Evolutionary conservation across 768 basidiomycete species (phyloP), one percentile per base, ranked within the genome.

Genomic region (Suillus sp.): DNA sequence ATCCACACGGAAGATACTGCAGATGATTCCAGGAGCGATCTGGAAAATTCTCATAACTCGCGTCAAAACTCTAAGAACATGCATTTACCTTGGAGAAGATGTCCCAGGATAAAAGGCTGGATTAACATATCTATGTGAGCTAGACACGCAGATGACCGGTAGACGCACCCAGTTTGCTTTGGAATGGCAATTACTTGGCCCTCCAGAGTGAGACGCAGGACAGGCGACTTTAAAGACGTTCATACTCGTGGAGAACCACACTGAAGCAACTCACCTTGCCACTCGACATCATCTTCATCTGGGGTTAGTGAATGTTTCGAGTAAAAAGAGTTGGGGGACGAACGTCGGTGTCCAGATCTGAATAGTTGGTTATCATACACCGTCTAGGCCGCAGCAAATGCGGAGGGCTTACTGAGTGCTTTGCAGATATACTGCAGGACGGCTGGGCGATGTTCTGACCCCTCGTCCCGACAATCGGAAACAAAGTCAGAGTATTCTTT

Each of bases 401-500:
- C 10, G n/a, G 14, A 55, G 25, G 30, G 77, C 79, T 68, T 64
- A 80, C 81, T 70, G 55, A 87, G 73, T 16, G 85, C 86, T 63
- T 81, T 80, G 62, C 77, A 74, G 22, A 85, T 75, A 66, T 81
- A 82, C 6, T 35, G 68, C 77, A 83, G 78, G 37, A 85, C 64
- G 59, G 75, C 74, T 5, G 61, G 62, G 18, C 60, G 58, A 16
- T 67, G 71, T 40, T 76, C 70, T 5, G 69, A 64, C 7, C 70
- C 70, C 20, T 65, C 59, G n/a, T 71, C 68, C 32, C 66, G 62
- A 35, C 75, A 73, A 34, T 84, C 67, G 20, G 64, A 66, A 1
- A 80, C 74, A 35, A 88, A 78, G 38, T 82, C 77, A 27, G 74
- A 34, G 16, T 68, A 47, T 6, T 76, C 78, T 20, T 70, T 55